Evolutionary conservation across 2,329 filamentous ascomycete species (phyloP), one percentile per base, ranked within the genome.

Genomic region (Nigrograna mackinnonii): DNA sequence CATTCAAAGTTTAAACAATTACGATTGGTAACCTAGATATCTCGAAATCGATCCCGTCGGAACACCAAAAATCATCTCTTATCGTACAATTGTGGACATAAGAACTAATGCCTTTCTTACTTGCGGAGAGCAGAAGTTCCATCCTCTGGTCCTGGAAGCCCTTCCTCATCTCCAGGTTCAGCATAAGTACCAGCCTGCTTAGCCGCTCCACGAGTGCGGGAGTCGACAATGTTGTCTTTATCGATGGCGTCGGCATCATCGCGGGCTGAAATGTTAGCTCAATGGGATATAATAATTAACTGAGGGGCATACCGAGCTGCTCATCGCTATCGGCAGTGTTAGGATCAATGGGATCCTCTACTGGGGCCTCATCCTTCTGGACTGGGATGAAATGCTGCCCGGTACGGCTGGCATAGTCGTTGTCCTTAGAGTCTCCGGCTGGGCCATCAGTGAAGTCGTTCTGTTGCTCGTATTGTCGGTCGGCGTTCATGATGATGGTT

Each of bases 151-250:
- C 56, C 60, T n/a, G 68, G 58, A 37, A 74, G 51, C 13, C 70
- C 64, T 60, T 78, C 76, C 41, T 78, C 75, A 50, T 79, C 77
- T 21, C 73, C 72, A n/a, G 76, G 77, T 67, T 79, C 76, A 1
- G 57, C 49, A 51, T 79, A 79, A 0, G 66, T 64, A 14, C 76
- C 75, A 24, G 61, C 47, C 30, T 62, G 24, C 64, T 76, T 76
- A 0, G 71, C 57, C 0, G 73, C 75, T 41, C 75, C 75, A 14
- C 76, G 67, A 6, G 76, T 78, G 21, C 74, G 72, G 19, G 60
- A 62, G 3, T 71, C 64, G 5, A 79, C 52, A 28, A 79, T 77
- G 48, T 79, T 79, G 40, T 45, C 55, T 47, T 68, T 42, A 39
- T 79, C 70, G 32, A 79, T 78, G 3, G 75, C 75, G 2, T 77